A percentile compares a stretch with the other conserved stretches of the same genome.
These are phyloP conservation scores for Coelastrella sp. DNA, from an alignment of 139 green algal genomes.

Conservation along the genomic window DNA sequence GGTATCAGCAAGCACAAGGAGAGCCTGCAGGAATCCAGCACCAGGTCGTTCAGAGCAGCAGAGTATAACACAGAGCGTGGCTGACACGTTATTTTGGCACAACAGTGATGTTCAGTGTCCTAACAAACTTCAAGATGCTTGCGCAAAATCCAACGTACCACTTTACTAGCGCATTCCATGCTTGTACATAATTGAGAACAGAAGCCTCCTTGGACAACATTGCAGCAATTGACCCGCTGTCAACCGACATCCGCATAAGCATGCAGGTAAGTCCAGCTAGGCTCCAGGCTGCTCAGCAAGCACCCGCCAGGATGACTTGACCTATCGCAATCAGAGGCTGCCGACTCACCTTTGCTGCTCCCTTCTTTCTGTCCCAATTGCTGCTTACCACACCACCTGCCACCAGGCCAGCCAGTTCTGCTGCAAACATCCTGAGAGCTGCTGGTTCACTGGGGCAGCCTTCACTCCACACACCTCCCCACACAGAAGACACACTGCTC, in stretches of 20 bases:
- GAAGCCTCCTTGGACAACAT: no score
- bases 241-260: no score
- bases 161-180: no score
- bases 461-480: conserved; percentile 84
- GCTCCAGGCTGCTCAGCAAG: neutral
- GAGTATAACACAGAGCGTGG: neutral
- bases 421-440: conserved; percentile 52
- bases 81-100: neutral
- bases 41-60: neutral
- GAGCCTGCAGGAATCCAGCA: neutral
- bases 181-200: no score
- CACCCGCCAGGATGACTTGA: neutral
- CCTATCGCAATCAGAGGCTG: neutral
- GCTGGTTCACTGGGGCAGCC: conserved; percentile 66
- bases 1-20: neutral
- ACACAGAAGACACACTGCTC: conserved; percentile 67
- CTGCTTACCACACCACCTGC: conserved; percentile 43
- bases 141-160: no score
- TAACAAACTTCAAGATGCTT: no score
- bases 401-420: conserved; percentile 57
- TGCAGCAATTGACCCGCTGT: no score
- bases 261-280: no score
- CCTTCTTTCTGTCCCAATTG: conserved; percentile 77
- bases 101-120: no score
- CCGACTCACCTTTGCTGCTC: conserved; percentile 56